Conservation (phyloP, 2,329 filamentous ascomycete genomes). For the Arthroderma sp. region DNA sequence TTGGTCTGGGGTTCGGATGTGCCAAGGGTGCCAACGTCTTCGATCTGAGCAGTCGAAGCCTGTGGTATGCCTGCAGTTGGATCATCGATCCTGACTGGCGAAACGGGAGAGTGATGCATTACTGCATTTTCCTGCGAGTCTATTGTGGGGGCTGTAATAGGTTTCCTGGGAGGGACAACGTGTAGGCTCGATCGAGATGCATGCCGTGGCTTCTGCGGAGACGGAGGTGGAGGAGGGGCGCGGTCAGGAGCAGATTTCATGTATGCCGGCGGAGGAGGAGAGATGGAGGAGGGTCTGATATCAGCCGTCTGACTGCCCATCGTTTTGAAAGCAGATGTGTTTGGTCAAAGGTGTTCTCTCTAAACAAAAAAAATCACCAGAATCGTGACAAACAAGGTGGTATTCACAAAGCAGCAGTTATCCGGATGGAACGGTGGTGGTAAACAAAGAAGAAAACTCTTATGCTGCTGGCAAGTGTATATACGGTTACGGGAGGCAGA, state of each 20-base stretch:
- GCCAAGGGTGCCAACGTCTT: conserved; percentile 12
- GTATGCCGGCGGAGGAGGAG: conserved; percentile 33
- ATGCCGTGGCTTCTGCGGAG: conserved; percentile 15
- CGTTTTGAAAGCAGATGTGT: not conserved
- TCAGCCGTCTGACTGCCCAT: not conserved
- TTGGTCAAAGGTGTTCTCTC: no score
- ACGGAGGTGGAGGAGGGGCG: conserved; percentile 11
- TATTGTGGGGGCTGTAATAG: conserved; percentile 11
- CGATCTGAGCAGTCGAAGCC: conserved; percentile 18
- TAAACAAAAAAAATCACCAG: no score
- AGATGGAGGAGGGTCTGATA: conserved; percentile 15
- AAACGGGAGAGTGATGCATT: conserved; percentile 21
- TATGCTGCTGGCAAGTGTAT: no score
- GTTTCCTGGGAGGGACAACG: conserved; percentile 15
- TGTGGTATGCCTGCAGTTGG: conserved; percentile 14
- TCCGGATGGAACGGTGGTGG: no score
- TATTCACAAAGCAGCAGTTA: no score
- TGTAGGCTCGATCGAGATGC: conserved; percentile 11
- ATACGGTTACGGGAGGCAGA: no score
- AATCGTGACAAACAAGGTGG: no score
- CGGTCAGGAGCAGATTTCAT: conserved; percentile 25
- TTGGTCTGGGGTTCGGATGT: conserved; percentile 2
- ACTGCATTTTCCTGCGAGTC: conserved; percentile 14
- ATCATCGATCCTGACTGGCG: conserved; percentile 22
- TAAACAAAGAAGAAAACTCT: no score